Conservation (phyloP, 2,329 filamentous ascomycete species). For the Emydomyces testavorans region DNA sequence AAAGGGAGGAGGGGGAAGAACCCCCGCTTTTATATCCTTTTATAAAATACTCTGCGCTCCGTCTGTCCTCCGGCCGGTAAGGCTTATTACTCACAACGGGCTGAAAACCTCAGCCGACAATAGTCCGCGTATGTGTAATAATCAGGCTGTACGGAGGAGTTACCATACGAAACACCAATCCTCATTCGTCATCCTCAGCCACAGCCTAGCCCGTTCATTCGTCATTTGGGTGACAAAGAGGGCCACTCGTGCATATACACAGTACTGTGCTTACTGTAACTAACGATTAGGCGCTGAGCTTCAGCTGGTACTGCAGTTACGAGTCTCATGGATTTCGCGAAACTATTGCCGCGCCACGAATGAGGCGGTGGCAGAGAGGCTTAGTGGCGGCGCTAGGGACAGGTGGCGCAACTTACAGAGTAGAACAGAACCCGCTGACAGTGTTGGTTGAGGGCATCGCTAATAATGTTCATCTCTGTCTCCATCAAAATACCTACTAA, state of each 20-base stretch:
- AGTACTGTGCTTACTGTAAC: too few relatives aligned
- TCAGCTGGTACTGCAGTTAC: slow-evolving; percentile 7
- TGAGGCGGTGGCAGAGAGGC: neutral
- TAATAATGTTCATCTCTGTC: too few relatives aligned
- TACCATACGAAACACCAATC: neutral
- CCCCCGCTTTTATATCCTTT: slow-evolving; percentile 15
- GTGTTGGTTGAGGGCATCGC: too few relatives aligned
- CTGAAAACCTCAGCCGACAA: slow-evolving; percentile 3
- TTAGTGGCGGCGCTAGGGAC: neutral
- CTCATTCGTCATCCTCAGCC: slow-evolving; percentile 8
- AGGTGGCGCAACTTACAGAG: neutral
- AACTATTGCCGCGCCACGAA: neutral
- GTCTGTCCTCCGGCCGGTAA: neutral
- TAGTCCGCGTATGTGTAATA: slow-evolving; percentile 1
- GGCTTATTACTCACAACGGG: neutral
- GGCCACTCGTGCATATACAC: too few relatives aligned
- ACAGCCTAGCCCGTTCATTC: slow-evolving; percentile 7
- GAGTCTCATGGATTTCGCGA: neutral
- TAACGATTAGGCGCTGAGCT: too few relatives aligned
- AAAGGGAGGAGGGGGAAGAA: slow-evolving; percentile 6
- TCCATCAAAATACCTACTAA: too few relatives aligned
- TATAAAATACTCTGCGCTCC: neutral
- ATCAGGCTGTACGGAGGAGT: neutral
- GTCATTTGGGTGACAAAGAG: slow-evolving; percentile 6
- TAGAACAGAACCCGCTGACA: too few relatives aligned